Evolutionary conservation across 2,329 filamentous ascomycete genomes (phyloP).

Genomic region (Fusarium poae): DNA sequence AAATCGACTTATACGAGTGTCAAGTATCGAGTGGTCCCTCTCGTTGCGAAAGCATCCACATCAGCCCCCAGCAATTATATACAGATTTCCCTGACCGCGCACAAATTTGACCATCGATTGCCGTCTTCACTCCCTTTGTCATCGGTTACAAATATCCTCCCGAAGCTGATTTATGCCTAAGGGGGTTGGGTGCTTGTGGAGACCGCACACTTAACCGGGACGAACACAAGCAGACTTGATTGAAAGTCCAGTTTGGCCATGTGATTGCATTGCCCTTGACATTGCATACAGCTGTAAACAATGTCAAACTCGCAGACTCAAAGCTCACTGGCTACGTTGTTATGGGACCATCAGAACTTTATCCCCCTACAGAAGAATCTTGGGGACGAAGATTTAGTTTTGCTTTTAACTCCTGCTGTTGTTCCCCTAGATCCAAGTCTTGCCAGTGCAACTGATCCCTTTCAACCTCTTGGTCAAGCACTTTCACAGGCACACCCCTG

Average conservation of each 20-base stretch:
- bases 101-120: constrained; percentile 2
- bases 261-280: constrained; percentile 37
- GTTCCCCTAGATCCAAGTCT: constrained; percentile 59
- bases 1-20: background rate
- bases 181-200: constrained; percentile 33
- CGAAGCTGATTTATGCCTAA: constrained; percentile 30
- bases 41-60: constrained; percentile 17
- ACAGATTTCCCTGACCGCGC: constrained; percentile 5
- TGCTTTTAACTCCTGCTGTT: constrained; percentile 71
- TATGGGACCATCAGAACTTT: constrained; percentile 60
- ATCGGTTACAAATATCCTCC: constrained; percentile 16
- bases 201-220: constrained; percentile 27
- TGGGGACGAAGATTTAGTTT: constrained; percentile 65
- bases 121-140: constrained; percentile 12
- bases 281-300: constrained; percentile 34
- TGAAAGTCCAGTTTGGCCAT: constrained; percentile 35
- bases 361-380: constrained; percentile 63
- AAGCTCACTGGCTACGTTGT: constrained; percentile 46
- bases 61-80: constrained; percentile 11
- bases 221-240: constrained; percentile 17
- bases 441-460: constrained; percentile 71
- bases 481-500: constrained; percentile 70
- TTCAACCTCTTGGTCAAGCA: constrained; percentile 76
- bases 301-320: constrained; percentile 39
- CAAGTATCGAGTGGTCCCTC: constrained; percentile 12